These are phyloP conservation scores for Colletotrichum coccodes DNA, from an alignment of 2,329 filamentous ascomycete genomes.

Conservation along the genomic window DNA sequence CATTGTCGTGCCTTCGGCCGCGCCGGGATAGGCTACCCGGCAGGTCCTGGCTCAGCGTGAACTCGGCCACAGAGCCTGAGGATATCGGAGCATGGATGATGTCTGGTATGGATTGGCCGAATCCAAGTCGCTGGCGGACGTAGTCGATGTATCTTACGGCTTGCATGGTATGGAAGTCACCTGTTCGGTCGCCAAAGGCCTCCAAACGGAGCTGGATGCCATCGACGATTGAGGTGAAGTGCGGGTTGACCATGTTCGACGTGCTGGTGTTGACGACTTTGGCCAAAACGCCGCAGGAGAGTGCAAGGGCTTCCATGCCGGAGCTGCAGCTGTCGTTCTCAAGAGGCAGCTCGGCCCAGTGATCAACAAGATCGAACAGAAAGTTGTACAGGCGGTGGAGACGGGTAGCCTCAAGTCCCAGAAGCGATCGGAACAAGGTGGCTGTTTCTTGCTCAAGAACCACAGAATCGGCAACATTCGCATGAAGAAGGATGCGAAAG, in stretches of 20 bases:
- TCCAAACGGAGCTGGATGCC: conserved; percentile 9
- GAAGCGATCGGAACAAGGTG: conserved; percentile 45
- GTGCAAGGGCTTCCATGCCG: conserved; percentile 38
- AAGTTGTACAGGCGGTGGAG: conserved; percentile 46
- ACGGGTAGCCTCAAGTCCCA: conserved; percentile 44
- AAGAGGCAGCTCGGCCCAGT: conserved; percentile 28
- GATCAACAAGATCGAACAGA: conserved; percentile 37
- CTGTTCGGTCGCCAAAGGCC: conserved; percentile 13
- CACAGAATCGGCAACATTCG: conserved; percentile 46
- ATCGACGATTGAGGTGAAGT: conserved; percentile 37
- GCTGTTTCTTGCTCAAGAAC: conserved; percentile 50
- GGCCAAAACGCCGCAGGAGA: conserved; percentile 44
- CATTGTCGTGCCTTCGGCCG: conserved; percentile 59
- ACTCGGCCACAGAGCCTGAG: conserved; percentile 36
- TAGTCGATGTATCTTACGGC: conserved; percentile 44
- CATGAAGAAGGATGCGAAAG: conserved; percentile 47
- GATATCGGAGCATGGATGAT: conserved; percentile 20
- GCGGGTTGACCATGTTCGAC: conserved; percentile 42
- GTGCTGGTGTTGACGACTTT: conserved; percentile 50
- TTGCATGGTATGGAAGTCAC: conserved; percentile 41
- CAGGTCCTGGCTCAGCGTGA: conserved; percentile 44
- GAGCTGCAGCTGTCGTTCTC: conserved; percentile 15
- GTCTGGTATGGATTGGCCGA: conserved; percentile 39
- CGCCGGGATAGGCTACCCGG: conserved; percentile 44
- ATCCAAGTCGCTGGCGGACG: conserved; percentile 41